Evolutionary conservation across 176 grass and related monocot species (phyloP), one percentile per base, ranked within the genome.

Genomic region (Paspalum vaginatum): DNA sequence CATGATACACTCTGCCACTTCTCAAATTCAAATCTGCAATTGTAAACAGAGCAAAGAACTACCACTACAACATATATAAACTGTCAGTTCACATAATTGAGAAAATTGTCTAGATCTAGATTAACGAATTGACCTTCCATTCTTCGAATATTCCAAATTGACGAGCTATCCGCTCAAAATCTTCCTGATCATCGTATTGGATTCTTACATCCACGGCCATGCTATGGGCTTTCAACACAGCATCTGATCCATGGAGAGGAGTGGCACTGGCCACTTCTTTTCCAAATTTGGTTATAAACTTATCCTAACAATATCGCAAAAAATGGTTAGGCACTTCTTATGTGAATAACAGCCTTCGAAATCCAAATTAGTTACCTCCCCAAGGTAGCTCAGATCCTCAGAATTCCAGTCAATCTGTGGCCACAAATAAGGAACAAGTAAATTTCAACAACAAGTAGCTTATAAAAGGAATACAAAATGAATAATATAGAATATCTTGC

Each of bases 111-210:
- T 4, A 42, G 18, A 61, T 78, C 22, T 72, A 17, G 57, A n/a
- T 55, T 61, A 56, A 44, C 70, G 81, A 77, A 84, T 72, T 80
- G 60, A 89, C 96, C 92, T 99, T 99, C 96, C 96, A 99, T 71
- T 99, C 96, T 91, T 99, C 90, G 60, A 99, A 99, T 84, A 95
- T 99, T 81, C 92, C 96, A 80, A 99, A 91, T 70, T 99, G 90
- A 11, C 88, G 86, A 82, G 96, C 96, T 60, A 99, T 92, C 68
- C 63, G 88, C 76, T 93, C 96, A 45, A 99, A 99, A 70, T 95
- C 90, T 11, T 64, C 82, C 81, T 99, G 90, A 11, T 99, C 88
- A 0, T 61, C 78, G 9, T 95, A 99, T 57, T 93, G 75, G 61
- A 99, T 95, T 76, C 88, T 93, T 76, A 99, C 85, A 84, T 99